Base-by-base conservation (phyloP, 768 basidiomycete genomes). In the Phlebiopsis flavidoalba region DNA sequence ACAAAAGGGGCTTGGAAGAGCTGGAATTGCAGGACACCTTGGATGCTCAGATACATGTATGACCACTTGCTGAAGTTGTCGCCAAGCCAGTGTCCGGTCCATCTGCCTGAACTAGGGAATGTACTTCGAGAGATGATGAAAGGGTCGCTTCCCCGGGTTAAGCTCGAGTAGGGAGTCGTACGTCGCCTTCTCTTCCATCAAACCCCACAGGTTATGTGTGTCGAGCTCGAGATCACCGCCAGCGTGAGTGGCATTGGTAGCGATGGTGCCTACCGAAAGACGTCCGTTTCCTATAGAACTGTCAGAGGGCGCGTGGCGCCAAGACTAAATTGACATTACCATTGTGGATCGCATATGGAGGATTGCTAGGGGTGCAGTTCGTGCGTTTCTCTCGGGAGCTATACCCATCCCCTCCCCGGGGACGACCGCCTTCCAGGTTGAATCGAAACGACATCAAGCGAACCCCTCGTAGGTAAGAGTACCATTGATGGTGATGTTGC, bases 1-100 rank as follows among this genome's bases (percentile, higher is more conserved):
- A 91, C 89, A 75, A 92, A 87, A 0, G 91, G 91, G 60, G 90
- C 87, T 65, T 88, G 86, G 80, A 87, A 92, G 11, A 92, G 73
- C 71, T 91, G 89, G 81, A 92, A 92, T 70, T 91, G 89, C n/a
- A 93, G 78, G n/a, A 90, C 74, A 17, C 89, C 89, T 74, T 91
- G 83, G 56, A 92, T 87, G 63, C 79, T 87, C 67, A 81, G 76
- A 60, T 81, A 77, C 78, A 92, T 79, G 72, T 87, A 90, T 49
- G 82, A 72, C 89, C 91, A 93, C 60, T 81, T 80, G 68, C 86
- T 87, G 69, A 78, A 84, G 68, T 91, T 91, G 71, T 92, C 91
- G 0, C 91, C 89, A 24, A 91, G 79, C 87, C 88, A 89, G 69
- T 89, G 87, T 0, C 86, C 87, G 31, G 84, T 79, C 85, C 86